Evolutionary conservation across 495 filamentous ascomycete species (phyloP).

Genomic region (Neurospora sublineolata): DNA sequence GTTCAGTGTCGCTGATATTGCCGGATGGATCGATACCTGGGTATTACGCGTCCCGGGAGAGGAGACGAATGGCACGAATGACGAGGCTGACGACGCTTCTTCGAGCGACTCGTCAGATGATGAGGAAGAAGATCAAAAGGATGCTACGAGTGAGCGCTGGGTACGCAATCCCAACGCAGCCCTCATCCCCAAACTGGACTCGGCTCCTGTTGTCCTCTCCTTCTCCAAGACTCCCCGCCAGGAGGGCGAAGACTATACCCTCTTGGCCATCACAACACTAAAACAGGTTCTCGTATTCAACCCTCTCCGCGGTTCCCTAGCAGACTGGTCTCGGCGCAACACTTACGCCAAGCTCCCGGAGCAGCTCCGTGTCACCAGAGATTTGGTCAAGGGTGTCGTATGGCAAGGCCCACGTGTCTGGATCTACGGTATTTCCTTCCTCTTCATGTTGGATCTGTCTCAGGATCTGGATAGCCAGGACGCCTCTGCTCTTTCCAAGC

Average conservation of each 20-base stretch:
- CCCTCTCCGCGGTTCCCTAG: constrained; percentile 57
- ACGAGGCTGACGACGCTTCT: constrained; percentile 14
- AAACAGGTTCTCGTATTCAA: constrained; percentile 71
- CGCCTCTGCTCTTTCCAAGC: constrained; percentile 10
- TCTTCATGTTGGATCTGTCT: constrained; percentile 86
- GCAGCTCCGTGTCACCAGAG: constrained; percentile 56
- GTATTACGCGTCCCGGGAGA: constrained; percentile 44
- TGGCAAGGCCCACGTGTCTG: constrained; percentile 78
- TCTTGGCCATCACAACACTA: constrained; percentile 64
- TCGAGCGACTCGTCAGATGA: constrained; percentile 19
- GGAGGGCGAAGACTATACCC: constrained; percentile 37
- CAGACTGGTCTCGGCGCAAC: constrained; percentile 78
- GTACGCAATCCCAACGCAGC: constrained; percentile 49
- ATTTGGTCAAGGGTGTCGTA: constrained; percentile 68
- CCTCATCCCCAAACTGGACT: constrained; percentile 67
- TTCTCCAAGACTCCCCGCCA: constrained; percentile 37
- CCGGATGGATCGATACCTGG: constrained; percentile 82
- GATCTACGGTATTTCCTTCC: constrained; percentile 73
- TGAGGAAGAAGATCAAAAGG: constrained; percentile 16
- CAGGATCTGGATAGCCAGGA: constrained; percentile 48
- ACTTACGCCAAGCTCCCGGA: constrained; percentile 60
- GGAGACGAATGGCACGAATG: constrained; percentile 17
- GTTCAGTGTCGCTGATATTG: constrained; percentile 66
- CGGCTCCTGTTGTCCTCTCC: constrained; percentile 47
- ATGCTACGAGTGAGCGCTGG: constrained; percentile 44